A percentile compares a stretch with the other conserved stretches of the same genome.
Evolutionary conservation across 1,284 basidiomycete species (phyloP).

Genomic region (Neonothopanus nambi): DNA sequence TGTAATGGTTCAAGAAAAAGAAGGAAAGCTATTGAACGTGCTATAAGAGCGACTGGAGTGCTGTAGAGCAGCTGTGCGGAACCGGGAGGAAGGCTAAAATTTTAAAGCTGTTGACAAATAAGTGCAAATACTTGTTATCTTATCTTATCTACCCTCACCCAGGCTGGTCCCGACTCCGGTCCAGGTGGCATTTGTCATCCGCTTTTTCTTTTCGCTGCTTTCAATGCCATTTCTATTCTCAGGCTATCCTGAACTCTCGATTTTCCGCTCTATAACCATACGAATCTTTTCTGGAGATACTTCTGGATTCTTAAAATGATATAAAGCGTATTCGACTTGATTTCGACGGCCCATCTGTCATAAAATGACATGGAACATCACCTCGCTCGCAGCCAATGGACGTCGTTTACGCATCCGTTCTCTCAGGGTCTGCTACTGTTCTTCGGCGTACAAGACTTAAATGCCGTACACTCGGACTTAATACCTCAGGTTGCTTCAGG

Average conservation of each 20-base stretch:
- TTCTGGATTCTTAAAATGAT: too few relatives aligned
- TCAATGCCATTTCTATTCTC: too few relatives aligned
- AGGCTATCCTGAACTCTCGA: background rate
- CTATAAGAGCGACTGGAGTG: constrained; percentile 2
- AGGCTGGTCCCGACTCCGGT: too few relatives aligned
- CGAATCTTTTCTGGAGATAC: too few relatives aligned
- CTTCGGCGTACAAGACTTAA: background rate
- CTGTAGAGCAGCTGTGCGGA: constrained; percentile 7
- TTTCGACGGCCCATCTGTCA: constrained; percentile 1
- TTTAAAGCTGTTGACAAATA: constrained; percentile 4
- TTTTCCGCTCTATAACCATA: background rate
- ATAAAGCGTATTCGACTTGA: too few relatives aligned
- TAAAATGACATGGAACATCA: background rate
- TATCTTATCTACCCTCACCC: too few relatives aligned
- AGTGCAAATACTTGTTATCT: too few relatives aligned
- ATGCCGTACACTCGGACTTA: too few relatives aligned
- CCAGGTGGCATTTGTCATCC: too few relatives aligned
- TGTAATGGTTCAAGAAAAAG: constrained; percentile 16
- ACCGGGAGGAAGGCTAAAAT: background rate
- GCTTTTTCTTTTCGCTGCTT: too few relatives aligned
- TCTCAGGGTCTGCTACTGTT: background rate
- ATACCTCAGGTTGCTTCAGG: too few relatives aligned
- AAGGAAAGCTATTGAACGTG: constrained; percentile 1
- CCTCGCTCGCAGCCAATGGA: background rate
- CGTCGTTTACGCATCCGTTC: background rate